Evolutionary conservation across 768 basidiomycete genomes (phyloP).

Genomic region (Xerocomellus dryophilus): DNA sequence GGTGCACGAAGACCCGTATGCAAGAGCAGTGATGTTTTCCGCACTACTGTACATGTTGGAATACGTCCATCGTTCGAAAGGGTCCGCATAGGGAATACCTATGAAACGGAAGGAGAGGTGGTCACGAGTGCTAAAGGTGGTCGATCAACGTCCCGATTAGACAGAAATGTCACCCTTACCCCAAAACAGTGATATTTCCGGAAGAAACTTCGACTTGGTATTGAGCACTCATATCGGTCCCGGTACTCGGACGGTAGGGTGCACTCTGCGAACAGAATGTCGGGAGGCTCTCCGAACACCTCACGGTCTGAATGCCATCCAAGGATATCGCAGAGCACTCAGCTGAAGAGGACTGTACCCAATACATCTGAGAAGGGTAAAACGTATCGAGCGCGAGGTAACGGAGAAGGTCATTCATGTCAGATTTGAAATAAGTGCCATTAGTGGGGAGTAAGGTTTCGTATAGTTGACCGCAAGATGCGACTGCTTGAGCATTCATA

Average conservation of each 20-base stretch:
- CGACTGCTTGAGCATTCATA: constrained; percentile 2
- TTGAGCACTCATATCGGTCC: constrained; percentile 5
- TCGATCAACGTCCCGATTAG: background rate
- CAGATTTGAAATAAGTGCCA: constrained; percentile 8
- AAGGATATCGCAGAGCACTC: constrained; percentile 9
- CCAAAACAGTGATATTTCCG: constrained; percentile 3
- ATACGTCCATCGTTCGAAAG: constrained; percentile 41
- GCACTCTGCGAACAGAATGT: constrained; percentile 10
- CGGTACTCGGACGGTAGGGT: constrained; percentile 5
- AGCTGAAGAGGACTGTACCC: constrained; percentile 4
- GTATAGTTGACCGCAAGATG: constrained; percentile 5
- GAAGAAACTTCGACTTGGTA: constrained; percentile 9
- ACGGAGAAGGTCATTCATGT: constrained; percentile 5
- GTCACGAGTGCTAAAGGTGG: constrained; percentile 41
- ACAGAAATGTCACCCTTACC: background rate
- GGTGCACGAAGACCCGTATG: constrained; percentile 35
- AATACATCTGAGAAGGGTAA: constrained; percentile 9
- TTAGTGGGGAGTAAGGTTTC: constrained; percentile 9
- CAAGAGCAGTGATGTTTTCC: constrained; percentile 31
- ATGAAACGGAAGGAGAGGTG: constrained; percentile 49
- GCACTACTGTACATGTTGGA: constrained; percentile 30
- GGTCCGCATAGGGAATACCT: constrained; percentile 49
- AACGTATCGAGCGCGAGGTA: constrained; percentile 8
- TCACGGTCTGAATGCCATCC: background rate
- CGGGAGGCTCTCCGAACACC: constrained; percentile 4